Base-by-base conservation (phyloP, 2,329 filamentous ascomycete genomes). In the Setomelanomma holmii region DNA sequence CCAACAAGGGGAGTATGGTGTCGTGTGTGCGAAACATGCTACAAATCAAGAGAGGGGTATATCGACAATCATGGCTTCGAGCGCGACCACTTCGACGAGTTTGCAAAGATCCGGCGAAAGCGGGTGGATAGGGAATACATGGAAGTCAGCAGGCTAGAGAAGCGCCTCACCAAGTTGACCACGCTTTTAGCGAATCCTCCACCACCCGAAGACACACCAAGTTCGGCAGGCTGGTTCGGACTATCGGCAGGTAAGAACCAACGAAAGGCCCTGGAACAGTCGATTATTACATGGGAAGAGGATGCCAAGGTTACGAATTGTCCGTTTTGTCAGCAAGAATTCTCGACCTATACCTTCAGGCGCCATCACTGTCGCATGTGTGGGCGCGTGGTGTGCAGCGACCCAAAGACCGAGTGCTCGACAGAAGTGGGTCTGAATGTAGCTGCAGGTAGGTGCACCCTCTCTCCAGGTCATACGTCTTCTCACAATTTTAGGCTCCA, bases 11-110 rank as follows among this genome's bases (percentile, higher is more conserved):
- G 95, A 6, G 85, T 91, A 63, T 99, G 95, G 95, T 96, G 91
- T 64, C 81, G 95, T 45, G 93, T 98, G 1, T 99, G 95, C 71
- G 95, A 99, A 78, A 98, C 95, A n/a, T 99, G 95, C 77, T 99
- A 95, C 78, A 98, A 97, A 78, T 96, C 92, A 45, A 85, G 95
- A 66, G 91, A 93, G 21, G 95, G 95, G 3, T 99, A 99, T 76
- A 96, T 96, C 70, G 93, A 99, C 67, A 89, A 93, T 64, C 84
- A 84, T 75, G 84, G 92, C 1, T 74, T 88, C 2, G 79, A 87
- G 51, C 80, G 86, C 53, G 88, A 96, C 64, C 89, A 92, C 64
- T 92, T 86, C 3, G 77, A 79, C n/a, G 78, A 79, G 3, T 97
- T 99, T 64, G 76, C 82, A 11, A 82, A 82, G 3, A 82, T 89